Percentiles rank a stretch among this genome's conserved stretches.
Evolutionary conservation across 768 basidiomycete species (phyloP).

Genomic region (Boletus rubescentipes): DNA sequence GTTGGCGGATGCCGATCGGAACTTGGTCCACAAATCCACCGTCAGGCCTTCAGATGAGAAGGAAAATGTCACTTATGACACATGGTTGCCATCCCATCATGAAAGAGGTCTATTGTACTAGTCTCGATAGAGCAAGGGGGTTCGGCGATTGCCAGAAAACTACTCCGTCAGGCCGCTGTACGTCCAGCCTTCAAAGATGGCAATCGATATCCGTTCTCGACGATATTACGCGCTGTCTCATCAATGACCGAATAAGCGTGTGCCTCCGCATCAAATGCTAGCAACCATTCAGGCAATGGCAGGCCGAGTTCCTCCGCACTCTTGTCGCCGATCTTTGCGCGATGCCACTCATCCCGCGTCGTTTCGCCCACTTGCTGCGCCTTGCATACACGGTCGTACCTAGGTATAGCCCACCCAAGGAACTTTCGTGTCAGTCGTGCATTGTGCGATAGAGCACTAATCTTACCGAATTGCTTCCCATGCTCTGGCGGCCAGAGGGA

Average conservation of each 20-base stretch:
- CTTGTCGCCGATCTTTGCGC: conserved; percentile 15
- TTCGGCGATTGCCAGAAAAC: conserved; percentile 12
- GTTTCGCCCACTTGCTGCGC: conserved; percentile 26
- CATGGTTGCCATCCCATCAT: conserved; percentile 13
- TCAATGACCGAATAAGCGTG: conserved; percentile 25
- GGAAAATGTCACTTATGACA: conserved; percentile 10
- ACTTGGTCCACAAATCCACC: conserved; percentile 7
- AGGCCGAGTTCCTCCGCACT: conserved; percentile 11
- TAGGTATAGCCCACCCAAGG: neutral
- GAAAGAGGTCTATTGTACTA: neutral
- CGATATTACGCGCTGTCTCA: conserved; percentile 19
- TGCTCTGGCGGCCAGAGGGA: conserved; percentile 7
- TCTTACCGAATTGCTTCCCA: conserved; percentile 16
- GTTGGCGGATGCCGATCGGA: conserved; percentile 29
- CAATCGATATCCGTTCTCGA: conserved; percentile 24
- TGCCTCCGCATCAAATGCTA: conserved; percentile 28
- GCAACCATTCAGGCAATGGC: conserved; percentile 30
- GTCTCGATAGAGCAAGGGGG: conserved; percentile 4
- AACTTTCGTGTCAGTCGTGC: neutral
- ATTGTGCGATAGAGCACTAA: neutral
- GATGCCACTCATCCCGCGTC: conserved; percentile 26
- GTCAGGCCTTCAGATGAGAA: conserved; percentile 6
- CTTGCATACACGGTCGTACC: conserved; percentile 25
- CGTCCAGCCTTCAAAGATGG: conserved; percentile 12
- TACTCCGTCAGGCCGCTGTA: conserved; percentile 4